Base-by-base conservation (phyloP, 805 yeast genomes). In the Yarrowia sp. region DNA sequence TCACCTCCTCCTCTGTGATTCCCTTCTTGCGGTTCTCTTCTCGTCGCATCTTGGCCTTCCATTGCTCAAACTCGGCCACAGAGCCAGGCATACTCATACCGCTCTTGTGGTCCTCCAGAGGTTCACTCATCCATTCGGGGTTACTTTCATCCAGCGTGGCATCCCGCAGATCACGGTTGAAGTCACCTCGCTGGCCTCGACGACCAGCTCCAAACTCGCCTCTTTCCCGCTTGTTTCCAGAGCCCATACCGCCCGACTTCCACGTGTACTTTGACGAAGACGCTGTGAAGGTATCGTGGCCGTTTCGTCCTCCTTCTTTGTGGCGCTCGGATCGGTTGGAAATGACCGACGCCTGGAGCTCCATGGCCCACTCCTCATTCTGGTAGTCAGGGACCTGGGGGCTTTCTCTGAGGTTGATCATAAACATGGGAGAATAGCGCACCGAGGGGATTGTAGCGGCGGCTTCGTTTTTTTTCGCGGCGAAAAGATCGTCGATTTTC, bases 41-140 rank as follows among this genome's bases (percentile, higher is more conserved):
- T n/a, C 46, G 55, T 46, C 66, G 42, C 66, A 61, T 61, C 20
- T 47, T 34, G 15, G 66, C 66, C 68, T 73, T 73, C 75, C 75
- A 73, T 55, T 65, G 55, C 71, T 73, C 75, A 64, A 73, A 73
- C 66, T 72, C 74, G 24, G 70, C 72, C 9, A 71, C 71, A n/a
- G 64, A 58, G 39, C 64, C 64, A 4, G 64, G 49, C 64, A 58
- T 58, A 19, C 64, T 43, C 50, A 42, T 43, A 1, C 64, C 64
- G 33, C 64, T 43, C 64, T 58, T 42, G 40, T 17, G 20, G 40
- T 58, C 64, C 64, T 58, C 64, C 64, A 58, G 33, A 7, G 64
- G 50, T 33, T 58, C 64, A 17, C 50, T 58, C 64, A 58, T 58
- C 64, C 64, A 58, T 33, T 58, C 64, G 30, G 64, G 64, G 36